Evolutionary conservation across 257 asterid species (phyloP).

Genomic region (Solanum ahanhuiri): DNA sequence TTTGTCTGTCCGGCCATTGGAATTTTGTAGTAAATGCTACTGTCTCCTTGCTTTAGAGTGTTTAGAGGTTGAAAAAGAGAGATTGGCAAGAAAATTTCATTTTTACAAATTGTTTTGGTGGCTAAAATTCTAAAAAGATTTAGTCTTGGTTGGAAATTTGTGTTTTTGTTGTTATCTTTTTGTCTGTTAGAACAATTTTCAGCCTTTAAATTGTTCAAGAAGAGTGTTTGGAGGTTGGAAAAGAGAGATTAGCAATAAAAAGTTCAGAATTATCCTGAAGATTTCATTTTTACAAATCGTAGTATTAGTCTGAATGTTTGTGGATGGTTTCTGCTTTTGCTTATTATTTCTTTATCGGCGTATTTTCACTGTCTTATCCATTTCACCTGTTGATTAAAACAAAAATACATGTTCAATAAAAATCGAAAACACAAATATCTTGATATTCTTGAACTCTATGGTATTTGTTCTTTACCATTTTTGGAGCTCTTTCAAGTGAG

Average conservation of each 20-base stretch:
- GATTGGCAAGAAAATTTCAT: neutral
- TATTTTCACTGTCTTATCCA: constrained; percentile 38
- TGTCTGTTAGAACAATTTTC: neutral
- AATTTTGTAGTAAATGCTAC: no score
- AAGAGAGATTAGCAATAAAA: neutral
- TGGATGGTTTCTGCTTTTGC: neutral
- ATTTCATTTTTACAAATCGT: neutral
- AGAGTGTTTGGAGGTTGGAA: neutral
- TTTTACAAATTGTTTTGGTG: neutral
- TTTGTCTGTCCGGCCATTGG: no score
- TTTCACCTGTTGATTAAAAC: constrained; percentile 52
- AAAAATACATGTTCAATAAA: neutral
- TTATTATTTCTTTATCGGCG: neutral
- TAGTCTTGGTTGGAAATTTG: neutral
- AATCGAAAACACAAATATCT: neutral
- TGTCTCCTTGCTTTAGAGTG: no score
- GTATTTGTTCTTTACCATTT: constrained; percentile 33
- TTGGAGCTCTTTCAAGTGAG: constrained; percentile 73
- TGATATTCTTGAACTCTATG: neutral
- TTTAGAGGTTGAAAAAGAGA: neutral
- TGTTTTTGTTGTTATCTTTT: neutral
- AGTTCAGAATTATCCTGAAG: no score
- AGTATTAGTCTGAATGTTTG: neutral
- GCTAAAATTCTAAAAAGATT: neutral
- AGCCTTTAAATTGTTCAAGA: neutral